Conservation (phyloP, 2,329 filamentous ascomycete species). For the Fusarium tanahbumbuense region DNA sequence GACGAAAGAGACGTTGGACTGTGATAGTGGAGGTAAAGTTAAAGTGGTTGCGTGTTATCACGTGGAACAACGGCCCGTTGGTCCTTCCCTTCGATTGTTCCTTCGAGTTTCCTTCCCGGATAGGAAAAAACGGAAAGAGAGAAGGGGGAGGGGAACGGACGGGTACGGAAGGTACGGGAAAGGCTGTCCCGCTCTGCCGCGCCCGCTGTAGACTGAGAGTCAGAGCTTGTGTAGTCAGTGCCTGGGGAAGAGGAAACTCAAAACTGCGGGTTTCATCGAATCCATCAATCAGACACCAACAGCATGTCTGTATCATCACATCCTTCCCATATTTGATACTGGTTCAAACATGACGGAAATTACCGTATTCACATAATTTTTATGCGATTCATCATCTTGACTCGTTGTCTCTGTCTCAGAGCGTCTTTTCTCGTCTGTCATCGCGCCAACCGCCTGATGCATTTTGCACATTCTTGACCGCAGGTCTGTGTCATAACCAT, state of each 20-base stretch:
- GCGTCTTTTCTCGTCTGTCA: conserved; percentile 22
- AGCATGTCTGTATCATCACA: conserved; percentile 18
- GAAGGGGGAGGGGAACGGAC: conserved; percentile 5
- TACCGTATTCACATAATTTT: neutral
- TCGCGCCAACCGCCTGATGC: conserved; percentile 19
- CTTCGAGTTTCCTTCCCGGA: conserved; percentile 22
- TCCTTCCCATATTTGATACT: conserved; percentile 2
- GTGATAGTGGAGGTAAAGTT: neutral
- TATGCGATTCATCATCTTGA: neutral
- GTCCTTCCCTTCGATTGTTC: conserved; percentile 20
- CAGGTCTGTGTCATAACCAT: conserved; percentile 33
- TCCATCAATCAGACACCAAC: conserved; percentile 28
- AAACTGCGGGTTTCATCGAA: conserved; percentile 25
- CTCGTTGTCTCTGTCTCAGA: conserved; percentile 9
- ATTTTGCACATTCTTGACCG: conserved; percentile 25
- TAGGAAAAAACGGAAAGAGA: conserved; percentile 16
- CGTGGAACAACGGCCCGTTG: conserved; percentile 34
- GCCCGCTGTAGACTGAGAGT: neutral
- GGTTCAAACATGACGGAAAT: neutral
- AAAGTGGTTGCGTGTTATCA: conserved; percentile 27
- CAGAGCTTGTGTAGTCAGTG: neutral
- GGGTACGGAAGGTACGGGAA: conserved; percentile 19
- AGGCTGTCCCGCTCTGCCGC: conserved; percentile 11
- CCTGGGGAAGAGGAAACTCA: conserved; percentile 30
- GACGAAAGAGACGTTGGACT: neutral